These are phyloP conservation scores for Rutstroemia sp. DNA, from an alignment of 2,329 filamentous ascomycete species.

Conservation along the genomic window DNA sequence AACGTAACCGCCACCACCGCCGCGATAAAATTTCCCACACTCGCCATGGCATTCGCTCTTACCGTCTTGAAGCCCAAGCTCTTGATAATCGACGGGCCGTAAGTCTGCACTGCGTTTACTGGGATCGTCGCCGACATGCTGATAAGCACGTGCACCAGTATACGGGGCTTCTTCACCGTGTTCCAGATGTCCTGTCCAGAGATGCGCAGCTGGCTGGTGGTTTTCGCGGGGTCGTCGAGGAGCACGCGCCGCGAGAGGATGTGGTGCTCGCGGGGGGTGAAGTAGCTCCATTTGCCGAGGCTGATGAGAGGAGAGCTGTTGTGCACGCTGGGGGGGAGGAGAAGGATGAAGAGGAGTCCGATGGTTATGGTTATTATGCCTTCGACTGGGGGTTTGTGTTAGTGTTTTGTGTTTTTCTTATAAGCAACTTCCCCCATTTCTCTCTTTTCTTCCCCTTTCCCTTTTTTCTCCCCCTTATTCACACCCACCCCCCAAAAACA, in stretches of 20 bases:
- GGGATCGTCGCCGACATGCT: constrained; percentile 13
- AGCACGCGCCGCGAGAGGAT: constrained; percentile 36
- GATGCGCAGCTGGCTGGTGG: constrained; percentile 31
- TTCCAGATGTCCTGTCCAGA: constrained; percentile 3
- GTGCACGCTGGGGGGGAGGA: constrained; percentile 32
- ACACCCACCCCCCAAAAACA: too few relatives aligned
- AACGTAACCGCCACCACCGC: constrained; percentile 7
- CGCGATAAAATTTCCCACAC: constrained; percentile 15
- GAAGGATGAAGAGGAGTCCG: constrained; percentile 30
- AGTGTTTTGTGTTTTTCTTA: background rate
- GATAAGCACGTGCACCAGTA: constrained; percentile 23
- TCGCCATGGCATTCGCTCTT: constrained; percentile 25
- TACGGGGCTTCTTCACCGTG: background rate
- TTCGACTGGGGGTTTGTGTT: constrained; percentile 17
- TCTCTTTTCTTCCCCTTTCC: too few relatives aligned
- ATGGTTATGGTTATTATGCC: constrained; percentile 36
- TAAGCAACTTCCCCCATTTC: background rate
- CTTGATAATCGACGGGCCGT: constrained; percentile 28
- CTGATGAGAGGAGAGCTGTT: constrained; percentile 32
- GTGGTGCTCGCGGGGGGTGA: constrained; percentile 35
- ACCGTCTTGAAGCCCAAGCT: constrained; percentile 24
- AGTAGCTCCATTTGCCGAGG: constrained; percentile 35
- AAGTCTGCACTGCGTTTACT: constrained; percentile 22
- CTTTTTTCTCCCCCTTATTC: too few relatives aligned
- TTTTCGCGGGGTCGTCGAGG: constrained; percentile 37